These are phyloP conservation scores for Teunomyces lycoperdinae DNA, from an alignment of 805 yeast species.

Conservation along the genomic window DNA sequence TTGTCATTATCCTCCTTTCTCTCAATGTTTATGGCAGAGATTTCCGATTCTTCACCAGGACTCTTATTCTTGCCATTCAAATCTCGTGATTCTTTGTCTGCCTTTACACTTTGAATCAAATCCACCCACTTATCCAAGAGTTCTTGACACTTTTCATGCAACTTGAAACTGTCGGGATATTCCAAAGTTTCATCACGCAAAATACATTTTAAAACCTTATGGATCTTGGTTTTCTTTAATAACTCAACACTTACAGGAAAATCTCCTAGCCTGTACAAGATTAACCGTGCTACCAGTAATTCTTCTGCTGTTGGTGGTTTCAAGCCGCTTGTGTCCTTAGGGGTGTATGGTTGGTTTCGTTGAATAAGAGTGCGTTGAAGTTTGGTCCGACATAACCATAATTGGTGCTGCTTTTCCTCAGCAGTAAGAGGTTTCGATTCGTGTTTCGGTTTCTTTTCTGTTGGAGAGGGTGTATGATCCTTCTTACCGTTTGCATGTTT, in stretches of 20 bases:
- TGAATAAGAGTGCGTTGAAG: slow-evolving; percentile 50
- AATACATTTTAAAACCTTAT: slow-evolving; percentile 51
- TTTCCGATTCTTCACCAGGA: slow-evolving; percentile 10
- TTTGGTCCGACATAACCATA: slow-evolving; percentile 47
- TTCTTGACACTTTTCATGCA: slow-evolving; percentile 44
- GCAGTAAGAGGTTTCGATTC: slow-evolving; percentile 22
- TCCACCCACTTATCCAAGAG: slow-evolving; percentile 42
- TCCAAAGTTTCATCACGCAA: slow-evolving; percentile 37
- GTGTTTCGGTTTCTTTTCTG: slow-evolving; percentile 4
- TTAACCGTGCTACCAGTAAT: slow-evolving; percentile 38
- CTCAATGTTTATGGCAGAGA: slow-evolving; percentile 10
- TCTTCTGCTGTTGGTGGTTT: slow-evolving; percentile 45
- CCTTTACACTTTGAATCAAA: slow-evolving; percentile 33
- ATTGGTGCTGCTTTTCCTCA: slow-evolving; percentile 43
- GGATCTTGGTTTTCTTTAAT: slow-evolving; percentile 45
- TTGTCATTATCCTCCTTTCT: slow-evolving; percentile 7
- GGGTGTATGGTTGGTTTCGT: slow-evolving; percentile 39
- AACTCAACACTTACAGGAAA: slow-evolving; percentile 41
- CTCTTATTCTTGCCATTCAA: neutral
- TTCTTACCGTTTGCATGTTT: slow-evolving; percentile 7
- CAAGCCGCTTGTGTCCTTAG: slow-evolving; percentile 30
- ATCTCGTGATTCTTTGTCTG: slow-evolving; percentile 21
- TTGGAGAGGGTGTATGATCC: slow-evolving; percentile 4
- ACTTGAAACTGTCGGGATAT: slow-evolving; percentile 42
- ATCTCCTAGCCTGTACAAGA: slow-evolving; percentile 39